Percentiles rank a stretch among this genome's conserved stretches.
These are phyloP conservation scores for Trichosporon sp. DNA, from an alignment of 1,284 basidiomycete species.

Conservation along the genomic window DNA sequence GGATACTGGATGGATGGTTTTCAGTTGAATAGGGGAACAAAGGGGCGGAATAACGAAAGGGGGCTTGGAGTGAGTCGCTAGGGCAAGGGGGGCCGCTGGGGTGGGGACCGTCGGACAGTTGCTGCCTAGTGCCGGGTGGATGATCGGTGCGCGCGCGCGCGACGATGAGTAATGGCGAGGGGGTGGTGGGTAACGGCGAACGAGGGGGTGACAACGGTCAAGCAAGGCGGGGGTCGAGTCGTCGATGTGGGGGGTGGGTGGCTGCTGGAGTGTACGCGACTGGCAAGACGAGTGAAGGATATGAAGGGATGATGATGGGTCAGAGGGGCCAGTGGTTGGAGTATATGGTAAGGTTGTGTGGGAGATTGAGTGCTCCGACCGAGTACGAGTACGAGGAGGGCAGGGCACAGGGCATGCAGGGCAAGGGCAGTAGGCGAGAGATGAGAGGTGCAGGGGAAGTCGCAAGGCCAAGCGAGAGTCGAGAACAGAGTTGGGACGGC, in stretches of 20 bases:
- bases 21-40: background rate
- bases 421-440: background rate
- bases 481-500: background rate
- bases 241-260: background rate
- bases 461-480: background rate
- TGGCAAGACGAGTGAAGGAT: background rate
- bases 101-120: background rate
- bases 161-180: background rate
- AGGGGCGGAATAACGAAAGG: background rate
- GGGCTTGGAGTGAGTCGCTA: constrained; percentile 2
- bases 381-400: background rate
- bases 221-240: background rate
- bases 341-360: background rate
- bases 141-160: background rate
- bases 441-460: background rate
- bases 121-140: background rate
- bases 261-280: background rate
- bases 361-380: background rate
- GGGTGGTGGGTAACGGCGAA: background rate
- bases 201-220: background rate
- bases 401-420: background rate
- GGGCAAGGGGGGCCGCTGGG: background rate
- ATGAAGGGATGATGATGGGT: background rate
- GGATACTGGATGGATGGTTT: background rate
- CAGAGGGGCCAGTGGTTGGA: background rate